Evolutionary conservation across 2,329 filamentous ascomycete genomes (phyloP).

Genomic region (Colletotrichum musicola): DNA sequence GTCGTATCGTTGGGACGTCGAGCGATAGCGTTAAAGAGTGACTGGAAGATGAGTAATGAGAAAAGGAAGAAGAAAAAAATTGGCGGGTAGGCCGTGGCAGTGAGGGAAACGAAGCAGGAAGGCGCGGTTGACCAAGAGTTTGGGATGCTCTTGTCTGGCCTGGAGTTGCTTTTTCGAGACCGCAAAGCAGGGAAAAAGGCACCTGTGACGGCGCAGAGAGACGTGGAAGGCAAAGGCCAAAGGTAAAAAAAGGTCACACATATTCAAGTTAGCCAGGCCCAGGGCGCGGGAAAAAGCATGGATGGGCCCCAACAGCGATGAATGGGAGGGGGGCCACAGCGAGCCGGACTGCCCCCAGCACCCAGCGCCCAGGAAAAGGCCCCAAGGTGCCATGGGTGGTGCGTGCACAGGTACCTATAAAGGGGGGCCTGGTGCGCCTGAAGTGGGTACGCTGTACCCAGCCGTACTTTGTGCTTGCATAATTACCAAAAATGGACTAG

Average conservation of each 20-base stretch:
- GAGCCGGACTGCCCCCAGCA: too few species aligned
- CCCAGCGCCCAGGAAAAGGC: too few species aligned
- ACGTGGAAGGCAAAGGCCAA: too few species aligned
- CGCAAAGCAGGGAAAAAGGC: constrained; percentile 19
- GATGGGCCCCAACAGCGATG: constrained; percentile 4
- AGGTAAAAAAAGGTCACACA: not conserved
- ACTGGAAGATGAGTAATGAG: constrained; percentile 4
- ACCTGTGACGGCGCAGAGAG: constrained; percentile 7
- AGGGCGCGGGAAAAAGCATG: constrained; percentile 13
- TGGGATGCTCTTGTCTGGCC: constrained; percentile 21
- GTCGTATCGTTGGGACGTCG: constrained; percentile 31
- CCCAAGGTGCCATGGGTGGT: too few species aligned
- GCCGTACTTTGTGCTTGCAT: constrained; percentile 32
- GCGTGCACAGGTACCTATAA: too few species aligned
- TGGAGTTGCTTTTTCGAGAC: constrained; percentile 34
- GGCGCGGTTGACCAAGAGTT: constrained; percentile 1
- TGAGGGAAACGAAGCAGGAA: constrained; percentile 26
- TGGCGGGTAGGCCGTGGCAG: constrained; percentile 32
- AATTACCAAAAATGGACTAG: constrained; percentile 7
- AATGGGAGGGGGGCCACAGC: too few species aligned
- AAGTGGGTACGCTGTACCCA: not conserved
- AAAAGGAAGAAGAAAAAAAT: constrained; percentile 13
- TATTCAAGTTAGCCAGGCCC: constrained; percentile 10
- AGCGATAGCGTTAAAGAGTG: constrained; percentile 16
- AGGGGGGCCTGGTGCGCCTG: too few species aligned